These are phyloP conservation scores for Orbilia blumenaviensis DNA, from an alignment of 2,329 filamentous ascomycete genomes.

Conservation along the genomic window DNA sequence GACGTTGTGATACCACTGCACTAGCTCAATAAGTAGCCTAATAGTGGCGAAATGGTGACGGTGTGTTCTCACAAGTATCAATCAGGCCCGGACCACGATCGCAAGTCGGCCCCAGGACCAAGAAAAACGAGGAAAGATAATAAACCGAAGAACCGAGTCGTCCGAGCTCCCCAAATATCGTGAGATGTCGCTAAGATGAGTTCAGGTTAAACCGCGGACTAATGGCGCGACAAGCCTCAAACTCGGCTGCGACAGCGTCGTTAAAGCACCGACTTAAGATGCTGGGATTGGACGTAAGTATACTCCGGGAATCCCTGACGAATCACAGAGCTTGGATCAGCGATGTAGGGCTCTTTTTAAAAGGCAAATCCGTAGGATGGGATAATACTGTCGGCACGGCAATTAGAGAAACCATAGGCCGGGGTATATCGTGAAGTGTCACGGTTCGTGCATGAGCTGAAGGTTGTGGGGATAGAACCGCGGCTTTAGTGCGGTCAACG, in stretches of 20 bases:
- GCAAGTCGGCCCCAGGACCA: not conserved
- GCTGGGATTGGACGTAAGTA: not conserved
- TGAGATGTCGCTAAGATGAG: slow-evolving; percentile 7
- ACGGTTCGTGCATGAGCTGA: slow-evolving; percentile 25
- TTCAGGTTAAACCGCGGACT: slow-evolving; percentile 40
- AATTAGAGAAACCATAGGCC: slow-evolving; percentile 20
- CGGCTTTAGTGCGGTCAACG: slow-evolving; percentile 39
- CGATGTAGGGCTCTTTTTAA: slow-evolving; percentile 1
- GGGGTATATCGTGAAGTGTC: slow-evolving; percentile 33
- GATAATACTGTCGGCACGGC: not conserved
- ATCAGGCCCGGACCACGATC: not conserved
- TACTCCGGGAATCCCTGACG: not conserved
- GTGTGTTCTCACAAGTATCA: slow-evolving; percentile 9
- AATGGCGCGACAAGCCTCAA: slow-evolving; percentile 49
- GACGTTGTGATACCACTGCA: not conserved
- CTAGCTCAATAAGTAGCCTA: no score
- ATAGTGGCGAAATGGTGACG: slow-evolving; percentile 16
- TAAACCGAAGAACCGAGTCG: slow-evolving; percentile 5
- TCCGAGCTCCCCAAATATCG: slow-evolving; percentile 1
- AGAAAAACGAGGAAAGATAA: not conserved
- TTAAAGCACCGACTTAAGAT: slow-evolving; percentile 17
- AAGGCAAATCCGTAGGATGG: slow-evolving; percentile 1
- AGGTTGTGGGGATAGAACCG: slow-evolving; percentile 25
- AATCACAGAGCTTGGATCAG: slow-evolving; percentile 3
- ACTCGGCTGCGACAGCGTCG: slow-evolving; percentile 41